Conservation (phyloP, 495 filamentous ascomycete genomes). For the Aspergillus coremiiformis region DNA sequence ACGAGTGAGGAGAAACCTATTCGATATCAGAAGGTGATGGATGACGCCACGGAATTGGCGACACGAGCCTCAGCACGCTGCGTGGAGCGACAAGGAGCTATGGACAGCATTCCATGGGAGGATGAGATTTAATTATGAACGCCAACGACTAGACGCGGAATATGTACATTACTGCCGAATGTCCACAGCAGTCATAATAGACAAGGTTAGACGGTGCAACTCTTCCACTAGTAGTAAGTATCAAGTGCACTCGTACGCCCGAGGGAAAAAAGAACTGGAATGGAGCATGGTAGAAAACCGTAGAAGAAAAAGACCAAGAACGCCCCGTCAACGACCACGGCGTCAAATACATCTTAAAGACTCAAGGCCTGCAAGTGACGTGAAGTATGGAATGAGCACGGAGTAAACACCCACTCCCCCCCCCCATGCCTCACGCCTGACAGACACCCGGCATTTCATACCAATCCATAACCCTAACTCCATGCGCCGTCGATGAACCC, state of each 20-base stretch:
- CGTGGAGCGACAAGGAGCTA: constrained; percentile 73
- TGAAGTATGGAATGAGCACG: constrained; percentile 1
- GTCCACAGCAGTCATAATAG: background rate
- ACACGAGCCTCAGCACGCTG: constrained; percentile 67
- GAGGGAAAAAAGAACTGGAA: background rate
- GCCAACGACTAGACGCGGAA: background rate
- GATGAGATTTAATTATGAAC: constrained; percentile 52
- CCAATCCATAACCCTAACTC: background rate
- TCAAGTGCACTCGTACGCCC: background rate
- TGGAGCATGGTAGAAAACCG: background rate
- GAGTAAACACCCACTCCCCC: too few relatives aligned
- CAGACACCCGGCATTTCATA: too few relatives aligned
- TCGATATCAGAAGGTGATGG: constrained; percentile 45
- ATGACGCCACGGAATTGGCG: constrained; percentile 56
- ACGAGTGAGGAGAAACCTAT: constrained; percentile 35
- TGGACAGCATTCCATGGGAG: constrained; percentile 80
- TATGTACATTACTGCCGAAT: background rate
- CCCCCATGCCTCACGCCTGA: background rate
- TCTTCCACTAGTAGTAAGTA: background rate
- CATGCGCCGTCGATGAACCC: background rate
- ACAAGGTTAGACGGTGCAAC: background rate
- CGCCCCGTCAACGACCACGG: background rate
- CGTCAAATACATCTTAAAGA: constrained; percentile 1
- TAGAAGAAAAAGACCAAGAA: background rate
- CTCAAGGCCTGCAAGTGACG: background rate